Percentiles rank a stretch among this genome's conserved stretches.
Evolutionary conservation across 2,329 filamentous ascomycete genomes (phyloP).

Genomic region (Fusarium praegraminearum): DNA sequence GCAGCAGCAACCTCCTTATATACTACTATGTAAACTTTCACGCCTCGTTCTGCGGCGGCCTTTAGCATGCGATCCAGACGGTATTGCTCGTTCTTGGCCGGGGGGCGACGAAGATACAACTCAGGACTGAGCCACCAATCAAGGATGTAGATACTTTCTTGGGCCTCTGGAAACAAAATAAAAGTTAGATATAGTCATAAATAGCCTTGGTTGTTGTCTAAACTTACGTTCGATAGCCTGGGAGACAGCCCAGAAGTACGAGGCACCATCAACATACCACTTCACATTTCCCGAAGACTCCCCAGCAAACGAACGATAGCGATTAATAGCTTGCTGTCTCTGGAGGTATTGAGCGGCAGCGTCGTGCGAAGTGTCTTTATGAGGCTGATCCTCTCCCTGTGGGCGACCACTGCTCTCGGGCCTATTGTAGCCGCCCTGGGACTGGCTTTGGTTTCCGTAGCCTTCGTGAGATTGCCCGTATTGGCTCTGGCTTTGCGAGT

Average conservation of each 20-base stretch:
- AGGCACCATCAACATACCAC: constrained; percentile 88
- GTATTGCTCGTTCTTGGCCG: constrained; percentile 83
- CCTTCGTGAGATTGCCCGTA: constrained; percentile 20
- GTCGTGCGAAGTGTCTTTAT: constrained; percentile 11
- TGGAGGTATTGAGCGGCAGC: constrained; percentile 50
- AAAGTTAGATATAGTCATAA: background rate
- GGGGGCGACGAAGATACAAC: constrained; percentile 86
- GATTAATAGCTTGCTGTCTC: constrained; percentile 60
- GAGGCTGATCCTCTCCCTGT: constrained; percentile 10
- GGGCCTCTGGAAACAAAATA: constrained; percentile 64
- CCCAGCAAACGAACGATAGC: constrained; percentile 78
- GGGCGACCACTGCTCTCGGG: background rate
- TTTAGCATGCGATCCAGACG: constrained; percentile 85
- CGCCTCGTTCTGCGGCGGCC: constrained; percentile 84
- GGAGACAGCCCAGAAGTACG: constrained; percentile 88
- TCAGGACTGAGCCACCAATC: constrained; percentile 94
- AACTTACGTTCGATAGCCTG: constrained; percentile 75
- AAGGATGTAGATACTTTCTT: constrained; percentile 84
- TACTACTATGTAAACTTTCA: constrained; percentile 86
- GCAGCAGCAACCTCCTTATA: constrained; percentile 92
- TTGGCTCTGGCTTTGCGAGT: constrained; percentile 20
- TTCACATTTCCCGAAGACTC: constrained; percentile 80
- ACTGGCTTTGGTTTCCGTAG: constrained; percentile 3
- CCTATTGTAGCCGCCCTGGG: background rate
- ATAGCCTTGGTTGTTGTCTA: background rate